phyloP scores from a whole-genome alignment of 73 alveolate species.

The Stentor roeselii region DNA sequence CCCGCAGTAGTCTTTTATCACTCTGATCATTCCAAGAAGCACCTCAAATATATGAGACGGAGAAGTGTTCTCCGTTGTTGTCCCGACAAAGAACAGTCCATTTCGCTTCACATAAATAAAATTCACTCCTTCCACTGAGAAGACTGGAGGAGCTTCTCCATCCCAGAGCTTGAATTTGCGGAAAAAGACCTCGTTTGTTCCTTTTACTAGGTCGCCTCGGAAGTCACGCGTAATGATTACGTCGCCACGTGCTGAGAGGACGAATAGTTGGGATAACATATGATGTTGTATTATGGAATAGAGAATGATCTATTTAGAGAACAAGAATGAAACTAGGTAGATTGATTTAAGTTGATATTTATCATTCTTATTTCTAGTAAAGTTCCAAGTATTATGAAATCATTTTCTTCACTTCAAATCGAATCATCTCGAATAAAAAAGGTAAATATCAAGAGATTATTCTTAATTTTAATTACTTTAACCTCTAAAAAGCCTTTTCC shows the following conservation, averaged over 20 bases:
- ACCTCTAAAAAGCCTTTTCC: too few relatives aligned
- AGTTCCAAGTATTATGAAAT: too few relatives aligned
- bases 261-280: slow-evolving; percentile 58
- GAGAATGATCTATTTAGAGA: neutral
- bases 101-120: slow-evolving; percentile 54
- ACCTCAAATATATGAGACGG: slow-evolving; percentile 63
- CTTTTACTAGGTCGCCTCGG: slow-evolving; percentile 54
- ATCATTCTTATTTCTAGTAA: too few relatives aligned
- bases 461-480: too few relatives aligned
- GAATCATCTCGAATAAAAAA: too few relatives aligned
- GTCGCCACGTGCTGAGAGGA: slow-evolving; percentile 67
- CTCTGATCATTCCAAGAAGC: slow-evolving; percentile 57
- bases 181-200: slow-evolving; percentile 53
- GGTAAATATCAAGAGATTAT: too few relatives aligned
- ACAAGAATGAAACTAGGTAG: too few relatives aligned
- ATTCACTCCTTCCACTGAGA: slow-evolving; percentile 65
- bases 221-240: slow-evolving; percentile 43
- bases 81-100: slow-evolving; percentile 59
- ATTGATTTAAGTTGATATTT: too few relatives aligned
- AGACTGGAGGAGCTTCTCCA: slow-evolving; percentile 75
- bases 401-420: too few relatives aligned
- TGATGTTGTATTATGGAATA: neutral
- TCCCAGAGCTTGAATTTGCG: slow-evolving; percentile 62
- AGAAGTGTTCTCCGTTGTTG: slow-evolving; percentile 52
- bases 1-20: slow-evolving; percentile 68